Conservation (phyloP, 495 filamentous ascomycete genomes). For the Staphylotrichum tortipilum region DNA sequence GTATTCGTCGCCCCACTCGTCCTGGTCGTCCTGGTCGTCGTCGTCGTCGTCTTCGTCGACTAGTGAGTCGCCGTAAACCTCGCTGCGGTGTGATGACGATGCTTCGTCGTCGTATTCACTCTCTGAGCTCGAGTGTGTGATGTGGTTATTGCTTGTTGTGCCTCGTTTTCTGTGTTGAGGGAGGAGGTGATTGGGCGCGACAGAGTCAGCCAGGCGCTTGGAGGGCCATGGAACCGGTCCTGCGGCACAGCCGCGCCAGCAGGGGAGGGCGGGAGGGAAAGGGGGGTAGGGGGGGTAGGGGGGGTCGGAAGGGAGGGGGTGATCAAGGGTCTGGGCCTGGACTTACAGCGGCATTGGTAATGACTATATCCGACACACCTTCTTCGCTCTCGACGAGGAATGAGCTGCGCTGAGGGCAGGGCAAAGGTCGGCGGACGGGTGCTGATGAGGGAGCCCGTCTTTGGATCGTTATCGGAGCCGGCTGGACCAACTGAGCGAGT, state of each 20-base stretch:
- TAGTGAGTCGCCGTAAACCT: slow-evolving; percentile 35
- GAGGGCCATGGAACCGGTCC: not conserved
- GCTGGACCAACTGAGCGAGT: not conserved
- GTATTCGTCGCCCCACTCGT: slow-evolving; percentile 32
- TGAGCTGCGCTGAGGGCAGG: slow-evolving; percentile 30
- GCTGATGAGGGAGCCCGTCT: not conserved
- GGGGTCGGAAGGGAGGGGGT: too few species aligned
- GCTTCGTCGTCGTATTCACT: slow-evolving; percentile 26
- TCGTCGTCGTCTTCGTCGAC: slow-evolving; percentile 46
- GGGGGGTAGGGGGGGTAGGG: too few species aligned
- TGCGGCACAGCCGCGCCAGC: slow-evolving; percentile 14
- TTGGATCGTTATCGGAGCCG: not conserved
- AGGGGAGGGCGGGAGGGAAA: slow-evolving; percentile 4
- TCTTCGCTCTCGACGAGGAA: slow-evolving; percentile 25
- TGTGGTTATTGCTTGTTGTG: slow-evolving; percentile 32
- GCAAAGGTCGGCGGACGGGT: not conserved
- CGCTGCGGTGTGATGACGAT: slow-evolving; percentile 13
- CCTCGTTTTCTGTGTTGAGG: slow-evolving; percentile 34
- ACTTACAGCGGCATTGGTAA: slow-evolving; percentile 46
- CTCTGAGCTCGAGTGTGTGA: slow-evolving; percentile 14
- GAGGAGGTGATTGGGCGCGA: slow-evolving; percentile 4
- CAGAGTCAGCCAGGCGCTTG: slow-evolving; percentile 7
- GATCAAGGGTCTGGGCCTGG: not conserved
- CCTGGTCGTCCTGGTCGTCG: slow-evolving; percentile 45
- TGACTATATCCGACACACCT: slow-evolving; percentile 29